phyloP scores from a whole-genome alignment of 2,329 filamentous ascomycete genomes.

The Scopulariopsis brevicaulis region DNA sequence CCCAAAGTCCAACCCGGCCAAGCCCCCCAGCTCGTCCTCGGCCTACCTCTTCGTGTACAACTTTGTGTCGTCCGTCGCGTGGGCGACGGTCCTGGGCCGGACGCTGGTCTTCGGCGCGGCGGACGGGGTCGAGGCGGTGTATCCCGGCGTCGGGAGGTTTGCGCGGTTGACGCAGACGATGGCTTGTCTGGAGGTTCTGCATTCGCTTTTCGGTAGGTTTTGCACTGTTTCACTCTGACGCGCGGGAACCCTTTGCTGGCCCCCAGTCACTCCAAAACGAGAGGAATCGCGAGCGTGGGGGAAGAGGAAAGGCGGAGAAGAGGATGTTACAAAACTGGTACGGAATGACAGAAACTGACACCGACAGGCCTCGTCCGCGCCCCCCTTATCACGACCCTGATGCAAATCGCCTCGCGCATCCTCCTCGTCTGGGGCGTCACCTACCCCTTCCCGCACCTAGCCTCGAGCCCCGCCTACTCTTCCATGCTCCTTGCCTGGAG shows the following conservation, averaged over 20 bases:
- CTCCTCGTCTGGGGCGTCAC: conserved; percentile 84
- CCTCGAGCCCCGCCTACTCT: conserved; percentile 51
- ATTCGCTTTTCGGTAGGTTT: conserved; percentile 60
- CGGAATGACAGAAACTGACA: neutral
- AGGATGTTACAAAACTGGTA: neutral
- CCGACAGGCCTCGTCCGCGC: conserved; percentile 68
- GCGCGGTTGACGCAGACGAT: conserved; percentile 74
- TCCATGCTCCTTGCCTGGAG: conserved; percentile 82
- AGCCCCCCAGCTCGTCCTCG: neutral
- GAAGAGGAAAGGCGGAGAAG: conserved; percentile 5
- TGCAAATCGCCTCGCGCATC: conserved; percentile 83
- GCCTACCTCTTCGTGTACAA: conserved; percentile 81
- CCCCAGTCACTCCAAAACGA: neutral
- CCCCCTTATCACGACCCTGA: conserved; percentile 70
- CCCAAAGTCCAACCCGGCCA: neutral
- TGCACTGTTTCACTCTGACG: neutral
- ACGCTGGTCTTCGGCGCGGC: conserved; percentile 43
- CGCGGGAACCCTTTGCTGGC: neutral
- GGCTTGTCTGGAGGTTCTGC: conserved; percentile 72
- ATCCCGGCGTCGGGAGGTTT: conserved; percentile 51
- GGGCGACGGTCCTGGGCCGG: conserved; percentile 65
- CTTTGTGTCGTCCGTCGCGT: conserved; percentile 61
- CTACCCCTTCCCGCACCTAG: conserved; percentile 58
- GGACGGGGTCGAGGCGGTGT: conserved; percentile 47
- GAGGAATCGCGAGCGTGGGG: neutral